Base-by-base conservation (phyloP, 2,329 filamentous ascomycete genomes). In the Cylindrodendrum hubeiense region DNA sequence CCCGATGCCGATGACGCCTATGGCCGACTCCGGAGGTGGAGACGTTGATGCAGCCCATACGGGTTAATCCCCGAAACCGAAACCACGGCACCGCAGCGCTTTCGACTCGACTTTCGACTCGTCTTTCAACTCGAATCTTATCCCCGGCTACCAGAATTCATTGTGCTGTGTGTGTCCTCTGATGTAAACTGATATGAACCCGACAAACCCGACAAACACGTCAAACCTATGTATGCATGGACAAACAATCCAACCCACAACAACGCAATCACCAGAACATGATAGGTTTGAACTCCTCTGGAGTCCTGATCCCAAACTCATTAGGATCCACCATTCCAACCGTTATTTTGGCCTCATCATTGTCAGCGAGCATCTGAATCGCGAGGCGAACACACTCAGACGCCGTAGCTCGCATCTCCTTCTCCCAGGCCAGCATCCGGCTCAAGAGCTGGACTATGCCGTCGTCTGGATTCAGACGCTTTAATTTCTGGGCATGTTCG, bases 261-360 rank as follows among this genome's bases (percentile, higher is more conserved):
- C 24, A 49, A 8, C 17, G 21, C 2, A n/a, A 41, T 67, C 60
- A 79, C 77, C 77, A 79, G 49, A 79, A 79, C 3, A 68, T 62
- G 22, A 76, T 64, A 0, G 71, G 60, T 22, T 60, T 39, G 43
- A 78, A 77, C 1, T 68, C 69, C 7, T 72, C 68, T 0, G 77
- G 77, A 7, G 67, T 33, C 12, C 57, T 37, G 17, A 78, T 66
- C 7, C 62, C 60, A 60, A 77, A 61, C 10, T 54, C 58, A 3
- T 61, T 22, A 15, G 30, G 43, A 41, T 43, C 34, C 9, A 21
- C 59, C 5, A 63, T 55, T 7, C 24, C 51, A 6, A 8, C 17
- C 9, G 9, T 22, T 12, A 19, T 13, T 33, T 9, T 21, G 12
- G 33, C 5, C 39, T n/a, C n/a, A 22, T 10, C 19, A 19, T 49